Conservation (phyloP, 495 filamentous ascomycete species). For the Aspergillus steynii region DNA sequence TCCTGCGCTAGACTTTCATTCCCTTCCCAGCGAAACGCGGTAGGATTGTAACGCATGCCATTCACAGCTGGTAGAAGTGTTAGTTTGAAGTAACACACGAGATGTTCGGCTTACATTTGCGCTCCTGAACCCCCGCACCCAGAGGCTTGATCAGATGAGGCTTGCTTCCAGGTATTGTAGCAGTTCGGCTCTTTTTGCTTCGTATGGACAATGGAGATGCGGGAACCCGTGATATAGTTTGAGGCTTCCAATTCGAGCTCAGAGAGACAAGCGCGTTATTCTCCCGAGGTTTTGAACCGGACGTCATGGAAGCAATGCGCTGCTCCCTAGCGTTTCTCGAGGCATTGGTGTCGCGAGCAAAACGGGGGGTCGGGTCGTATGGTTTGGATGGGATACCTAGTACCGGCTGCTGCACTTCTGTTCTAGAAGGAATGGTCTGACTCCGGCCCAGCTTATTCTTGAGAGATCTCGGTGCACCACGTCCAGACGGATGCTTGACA, state of each 20-base stretch:
- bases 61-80: slow-evolving; percentile 63
- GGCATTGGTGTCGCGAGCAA: slow-evolving; percentile 91
- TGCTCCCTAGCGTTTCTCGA: slow-evolving; percentile 87
- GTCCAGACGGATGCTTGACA: slow-evolving; percentile 72
- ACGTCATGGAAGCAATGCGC: slow-evolving; percentile 57
- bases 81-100: slow-evolving; percentile 13
- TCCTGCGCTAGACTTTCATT: slow-evolving; percentile 81
- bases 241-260: slow-evolving; percentile 78
- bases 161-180: slow-evolving; percentile 53
- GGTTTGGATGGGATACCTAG: slow-evolving; percentile 49
- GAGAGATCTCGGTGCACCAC: slow-evolving; percentile 65
- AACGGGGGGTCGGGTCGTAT: slow-evolving; percentile 66
- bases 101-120: slow-evolving; percentile 61
- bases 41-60: slow-evolving; percentile 93
- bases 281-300: slow-evolving; percentile 43
- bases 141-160: slow-evolving; percentile 74
- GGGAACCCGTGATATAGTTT: slow-evolving; percentile 59
- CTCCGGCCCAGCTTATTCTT: slow-evolving; percentile 63
- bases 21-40: slow-evolving; percentile 86
- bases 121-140: slow-evolving; percentile 57
- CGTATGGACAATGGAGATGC: slow-evolving; percentile 37
- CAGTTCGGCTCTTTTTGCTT: slow-evolving; percentile 58
- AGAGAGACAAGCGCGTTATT: slow-evolving; percentile 61
- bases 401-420: slow-evolving; percentile 56
- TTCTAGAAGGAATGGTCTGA: slow-evolving; percentile 33